Base-by-base conservation (phyloP, 192 early-diverging fungal species). In the Backusella psychrophila region DNA sequence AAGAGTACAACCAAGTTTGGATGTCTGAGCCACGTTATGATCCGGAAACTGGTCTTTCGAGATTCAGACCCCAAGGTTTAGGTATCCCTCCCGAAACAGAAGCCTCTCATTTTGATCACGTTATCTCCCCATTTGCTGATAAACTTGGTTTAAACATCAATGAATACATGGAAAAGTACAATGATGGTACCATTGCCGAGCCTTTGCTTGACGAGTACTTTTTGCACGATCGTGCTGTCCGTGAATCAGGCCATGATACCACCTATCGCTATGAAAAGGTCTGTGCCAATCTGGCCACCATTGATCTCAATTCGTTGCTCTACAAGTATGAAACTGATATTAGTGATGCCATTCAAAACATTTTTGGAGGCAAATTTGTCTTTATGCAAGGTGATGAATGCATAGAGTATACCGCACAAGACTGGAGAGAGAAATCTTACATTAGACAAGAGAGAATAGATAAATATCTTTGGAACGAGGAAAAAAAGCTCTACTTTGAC, bases 61-160 rank as follows among this genome's bases (percentile, higher is more conserved):
- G 94, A 78, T 99, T 89, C 82, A 89, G 93, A 74, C 91, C 96
- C 7, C 94, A 92, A 66, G 96, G 98, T 21, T 78, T 94, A 31
- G 96, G 98, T 35, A 96, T 99, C 85, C 98, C 98, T 53, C 98
- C 98, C 0, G 98, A 99, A 85, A 99, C 98, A 1, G 98, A 99
- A 84, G 87, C 92, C 38, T 90, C 92, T 33, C 95, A 96, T 77
- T 96, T 96, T 82, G 91, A 94, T 83, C 94, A 96, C 77, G 90
- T 93, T 2, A 87, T 97, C 66, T 85, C 90, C 77, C 96, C 96
- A 0, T 97, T 87, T 81, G 96, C 96, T 26, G 80, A 85, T 26
- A 83, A 83, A 6, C 81, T 85, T 66, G 91, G 91, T 46, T 69
- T 97, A 23, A 73, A 81, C 53, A 84, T 96, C 31, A 85, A 87